Base-by-base conservation (phyloP, 495 filamentous ascomycete species). In the Cercophora sp. region DNA sequence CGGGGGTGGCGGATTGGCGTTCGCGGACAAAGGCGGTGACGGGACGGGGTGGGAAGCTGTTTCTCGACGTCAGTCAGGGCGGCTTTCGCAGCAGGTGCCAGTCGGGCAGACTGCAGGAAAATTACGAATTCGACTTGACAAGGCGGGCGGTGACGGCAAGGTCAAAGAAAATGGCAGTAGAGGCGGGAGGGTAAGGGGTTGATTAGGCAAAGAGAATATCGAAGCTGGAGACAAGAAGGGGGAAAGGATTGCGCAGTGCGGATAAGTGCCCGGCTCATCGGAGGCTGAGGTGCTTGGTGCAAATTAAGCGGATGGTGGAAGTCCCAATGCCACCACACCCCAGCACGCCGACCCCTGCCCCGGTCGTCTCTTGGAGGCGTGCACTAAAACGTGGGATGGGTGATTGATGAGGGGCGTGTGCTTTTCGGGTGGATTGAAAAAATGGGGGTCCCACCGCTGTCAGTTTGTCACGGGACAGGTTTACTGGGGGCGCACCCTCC, bases 221-320 rank as follows among this genome's bases (percentile, higher is more conserved):
- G 13, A 11, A 23, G 19, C 24, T 46, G 22, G 24, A 46, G 24
- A 29, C 25, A 31, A 46, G 55, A 55, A 55, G 32, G 43, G 43
- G 52, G 41, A 46, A 51, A 46, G 42, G 52, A 51, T 25, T 11
- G 39, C 40, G 29, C 36, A 42, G 57, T 56, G 53, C 57, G 59
- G 57, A 47, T 60, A 57, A 61, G 60, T 61, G 60, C 44, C 60
- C 65, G 65, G 65, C 63, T 59, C 61, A 56, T 64, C 56, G 56
- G 54, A 58, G 64, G 48, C 60, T 55, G 50, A 54, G 51, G 60
- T 59, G 34, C 32, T n/a, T 59, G 49, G 62, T 58, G 59, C 47
- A 66, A 52, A 50, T 55, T 51, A 57, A 56, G 52, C 58, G 57
- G 57, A 49, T 53, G 63, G n/a, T n/a, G n/a, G 47, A 48, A 57